Base-by-base conservation (phyloP, 345 rosid species). In the Gossypium stocksii region DNA sequence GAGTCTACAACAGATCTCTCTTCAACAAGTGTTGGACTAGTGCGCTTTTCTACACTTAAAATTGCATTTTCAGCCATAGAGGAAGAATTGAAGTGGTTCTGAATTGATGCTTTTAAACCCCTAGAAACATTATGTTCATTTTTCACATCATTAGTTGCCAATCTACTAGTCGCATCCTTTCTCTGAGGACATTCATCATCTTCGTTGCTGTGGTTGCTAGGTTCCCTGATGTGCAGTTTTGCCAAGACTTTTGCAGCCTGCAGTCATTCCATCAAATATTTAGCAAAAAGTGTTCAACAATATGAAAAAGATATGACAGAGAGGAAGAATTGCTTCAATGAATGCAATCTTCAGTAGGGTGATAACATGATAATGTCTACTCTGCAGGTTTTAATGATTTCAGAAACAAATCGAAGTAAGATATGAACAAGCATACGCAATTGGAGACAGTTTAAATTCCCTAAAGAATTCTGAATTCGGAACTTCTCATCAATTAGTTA, bases 201-300 rank as follows among this genome's bases (percentile, higher is more conserved):
- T 75, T 82, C 80, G 61, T 75, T 81, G 74, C 70, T 75, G 25
- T 17, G 70, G 74, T 38, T 77, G 43, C 76, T 78, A 44, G 70
- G 77, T 77, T 81, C 81, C 74, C 86, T 75, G 46, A 90, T 76
- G 48, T 88, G 85, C 76, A 90, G 84, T 80, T 87, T 94, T 48
- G 83, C 87, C 74, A 89, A 79, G 77, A 85, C 72, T 80, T 87
- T 90, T 80, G 83, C 93, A 72, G 88, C 91, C 98, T 94, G 71
- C 66, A 71, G 34, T 71, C 74, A 75, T 61, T 51, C 45, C 82
- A 80, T 59, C 9, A 56, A 49, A 61, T 58, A 27, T 56, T 57
- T 71, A n/a, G 23, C 54, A 45, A 57, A 34, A 66, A 61, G 41
- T 13, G 60, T 70, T 12, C 17, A 34, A 29, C 2, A 9, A 52